Conservation (phyloP, 1,284 basidiomycete species). For the Butyriboletus appendiculatus region DNA sequence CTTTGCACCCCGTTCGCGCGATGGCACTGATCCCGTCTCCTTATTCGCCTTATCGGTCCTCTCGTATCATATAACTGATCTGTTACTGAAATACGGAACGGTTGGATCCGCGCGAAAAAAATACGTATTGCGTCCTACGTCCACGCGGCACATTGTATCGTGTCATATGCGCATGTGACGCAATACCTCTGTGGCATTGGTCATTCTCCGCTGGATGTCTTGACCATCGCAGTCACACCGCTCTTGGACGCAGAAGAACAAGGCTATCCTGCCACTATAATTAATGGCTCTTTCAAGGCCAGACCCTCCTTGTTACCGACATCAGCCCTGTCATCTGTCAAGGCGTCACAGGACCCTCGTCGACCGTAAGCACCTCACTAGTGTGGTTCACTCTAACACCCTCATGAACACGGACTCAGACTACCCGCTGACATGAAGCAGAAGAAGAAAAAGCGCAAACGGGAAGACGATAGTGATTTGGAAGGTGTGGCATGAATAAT, state of each 20-base stretch:
- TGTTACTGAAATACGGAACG: conserved; percentile 4
- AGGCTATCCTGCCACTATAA: conserved; percentile 8
- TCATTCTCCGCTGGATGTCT: conserved; percentile 1
- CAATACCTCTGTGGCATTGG: conserved; percentile 18
- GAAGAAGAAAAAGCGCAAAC: conserved; percentile 87
- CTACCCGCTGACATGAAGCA: conserved; percentile 55
- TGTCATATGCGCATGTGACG: not conserved
- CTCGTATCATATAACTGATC: not conserved
- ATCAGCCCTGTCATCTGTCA: conserved; percentile 28
- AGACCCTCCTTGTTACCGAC: conserved; percentile 22
- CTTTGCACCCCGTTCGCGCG: conserved; percentile 14
- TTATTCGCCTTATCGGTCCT: conserved; percentile 18
- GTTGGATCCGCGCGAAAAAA: conserved; percentile 15
- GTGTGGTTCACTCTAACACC: not conserved
- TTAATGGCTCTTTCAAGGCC: conserved; percentile 31
- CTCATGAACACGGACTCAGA: conserved; percentile 25
- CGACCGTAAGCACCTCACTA: conserved; percentile 38
- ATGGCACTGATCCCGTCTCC: conserved; percentile 11
- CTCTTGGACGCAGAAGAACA: conserved; percentile 28
- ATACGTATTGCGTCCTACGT: not conserved
- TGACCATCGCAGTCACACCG: conserved; percentile 26
- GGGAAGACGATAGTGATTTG: conserved; percentile 74
- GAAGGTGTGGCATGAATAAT: conserved; percentile 49
- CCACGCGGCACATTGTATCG: not conserved
- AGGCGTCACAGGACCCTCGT: conserved; percentile 40